phyloP scores from a whole-genome alignment of 2,329 filamentous ascomycete species.

The Nannizziopsis barbatae region DNA sequence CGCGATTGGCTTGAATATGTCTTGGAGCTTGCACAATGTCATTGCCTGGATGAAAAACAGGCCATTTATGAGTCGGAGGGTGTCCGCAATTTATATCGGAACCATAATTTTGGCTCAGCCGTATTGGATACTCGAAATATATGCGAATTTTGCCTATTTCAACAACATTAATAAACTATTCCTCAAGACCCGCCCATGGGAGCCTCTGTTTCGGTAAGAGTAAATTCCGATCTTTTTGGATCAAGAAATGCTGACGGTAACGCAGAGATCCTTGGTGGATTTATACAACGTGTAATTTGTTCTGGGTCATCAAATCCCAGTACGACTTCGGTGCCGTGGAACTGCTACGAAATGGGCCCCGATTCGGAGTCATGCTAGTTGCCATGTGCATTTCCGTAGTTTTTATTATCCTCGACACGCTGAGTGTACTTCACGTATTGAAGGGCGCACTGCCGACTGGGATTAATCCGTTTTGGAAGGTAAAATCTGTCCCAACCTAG shows the following conservation, averaged over 20 bases:
- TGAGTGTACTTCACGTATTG: slow-evolving; percentile 46
- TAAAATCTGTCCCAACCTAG: slow-evolving; percentile 12
- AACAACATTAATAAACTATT: slow-evolving; percentile 46
- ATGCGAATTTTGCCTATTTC: slow-evolving; percentile 55
- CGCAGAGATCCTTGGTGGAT: slow-evolving; percentile 56
- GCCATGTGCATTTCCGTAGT: slow-evolving; percentile 51
- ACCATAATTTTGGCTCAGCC: slow-evolving; percentile 50
- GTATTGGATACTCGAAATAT: slow-evolving; percentile 55
- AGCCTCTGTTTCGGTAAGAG: slow-evolving; percentile 47
- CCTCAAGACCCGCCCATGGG: slow-evolving; percentile 45
- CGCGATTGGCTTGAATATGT: slow-evolving; percentile 51
- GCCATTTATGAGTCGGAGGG: slow-evolving; percentile 44
- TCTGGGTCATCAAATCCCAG: slow-evolving; percentile 52
- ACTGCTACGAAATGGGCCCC: slow-evolving; percentile 50
- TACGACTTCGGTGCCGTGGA: slow-evolving; percentile 50
- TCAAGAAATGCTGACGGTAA: background rate
- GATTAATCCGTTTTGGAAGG: slow-evolving; percentile 56
- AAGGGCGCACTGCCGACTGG: slow-evolving; percentile 36
- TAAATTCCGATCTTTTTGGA: background rate
- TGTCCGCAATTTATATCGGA: slow-evolving; percentile 46
- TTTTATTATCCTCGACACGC: slow-evolving; percentile 52
- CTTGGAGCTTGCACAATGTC: slow-evolving; percentile 54
- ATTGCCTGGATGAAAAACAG: slow-evolving; percentile 57
- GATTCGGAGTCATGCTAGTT: slow-evolving; percentile 51
- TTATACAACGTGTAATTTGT: slow-evolving; percentile 48